Percentiles rank a stretch among this genome's conserved stretches.
Conservation (phyloP, 495 filamentous ascomycete species). For the Neurospora sp. region DNA sequence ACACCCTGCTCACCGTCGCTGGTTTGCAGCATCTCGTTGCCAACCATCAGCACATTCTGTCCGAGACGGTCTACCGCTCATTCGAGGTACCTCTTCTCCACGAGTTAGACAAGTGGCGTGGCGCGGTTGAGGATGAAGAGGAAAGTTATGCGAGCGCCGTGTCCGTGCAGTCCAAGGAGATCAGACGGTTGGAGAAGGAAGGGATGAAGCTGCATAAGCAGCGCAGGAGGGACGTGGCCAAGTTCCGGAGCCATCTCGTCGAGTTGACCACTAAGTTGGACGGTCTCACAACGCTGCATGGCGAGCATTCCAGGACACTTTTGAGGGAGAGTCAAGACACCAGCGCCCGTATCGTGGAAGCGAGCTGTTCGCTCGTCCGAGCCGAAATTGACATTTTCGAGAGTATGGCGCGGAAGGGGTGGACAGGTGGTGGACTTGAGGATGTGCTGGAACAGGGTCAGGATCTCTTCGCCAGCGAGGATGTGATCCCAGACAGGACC, state of each 20-base stretch:
- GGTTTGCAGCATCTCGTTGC: constrained; percentile 56
- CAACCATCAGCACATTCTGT: constrained; percentile 55
- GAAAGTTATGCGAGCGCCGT: constrained; percentile 44
- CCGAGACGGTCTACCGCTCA: constrained; percentile 51
- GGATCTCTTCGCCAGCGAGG: constrained; percentile 48
- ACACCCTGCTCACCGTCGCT: constrained; percentile 45
- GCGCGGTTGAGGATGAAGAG: constrained; percentile 48
- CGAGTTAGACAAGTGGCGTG: constrained; percentile 51
- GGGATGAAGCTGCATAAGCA: constrained; percentile 47
- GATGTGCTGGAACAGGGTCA: constrained; percentile 50
- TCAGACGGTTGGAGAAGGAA: constrained; percentile 48
- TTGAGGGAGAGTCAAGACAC: constrained; percentile 49
- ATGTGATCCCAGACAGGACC: not conserved
- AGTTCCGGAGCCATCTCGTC: constrained; percentile 45
- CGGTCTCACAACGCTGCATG: constrained; percentile 47
- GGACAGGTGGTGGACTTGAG: constrained; percentile 52
- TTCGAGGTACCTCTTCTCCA: constrained; percentile 57
- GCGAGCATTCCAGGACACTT: constrained; percentile 43
- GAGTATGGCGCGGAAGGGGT: constrained; percentile 51
- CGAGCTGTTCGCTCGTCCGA: constrained; percentile 48
- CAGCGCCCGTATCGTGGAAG: constrained; percentile 45
- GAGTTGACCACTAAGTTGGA: constrained; percentile 50
- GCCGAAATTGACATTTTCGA: constrained; percentile 60
- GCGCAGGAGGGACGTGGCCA: constrained; percentile 40
- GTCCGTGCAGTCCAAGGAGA: constrained; percentile 40